Conservation (phyloP, 768 basidiomycete species). For the Kwoniella botswanensis region DNA sequence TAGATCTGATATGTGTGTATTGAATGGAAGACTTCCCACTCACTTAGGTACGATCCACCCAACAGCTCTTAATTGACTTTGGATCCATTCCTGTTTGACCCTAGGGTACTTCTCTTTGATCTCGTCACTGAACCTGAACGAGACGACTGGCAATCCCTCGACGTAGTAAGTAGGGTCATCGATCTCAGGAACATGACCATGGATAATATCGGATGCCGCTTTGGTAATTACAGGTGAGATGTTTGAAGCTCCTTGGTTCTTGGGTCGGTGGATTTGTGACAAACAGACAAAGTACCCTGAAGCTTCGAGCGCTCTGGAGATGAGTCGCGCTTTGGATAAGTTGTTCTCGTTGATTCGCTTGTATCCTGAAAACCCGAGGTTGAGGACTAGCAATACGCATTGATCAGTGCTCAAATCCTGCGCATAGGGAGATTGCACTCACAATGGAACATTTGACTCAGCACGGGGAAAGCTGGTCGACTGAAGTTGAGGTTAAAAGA, state of each 20-base stretch:
- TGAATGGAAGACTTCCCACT: slow-evolving; percentile 11
- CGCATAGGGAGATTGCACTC: not conserved
- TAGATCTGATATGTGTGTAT: not conserved
- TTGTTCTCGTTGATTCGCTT: slow-evolving; percentile 55
- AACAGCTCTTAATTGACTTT: slow-evolving; percentile 63
- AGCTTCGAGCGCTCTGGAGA: slow-evolving; percentile 69
- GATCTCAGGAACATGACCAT: slow-evolving; percentile 57
- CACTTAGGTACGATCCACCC: slow-evolving; percentile 70
- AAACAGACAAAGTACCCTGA: slow-evolving; percentile 61
- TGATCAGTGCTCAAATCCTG: not conserved
- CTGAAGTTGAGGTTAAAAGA: slow-evolving; percentile 67
- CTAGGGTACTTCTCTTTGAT: slow-evolving; percentile 66
- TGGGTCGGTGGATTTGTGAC: slow-evolving; percentile 64
- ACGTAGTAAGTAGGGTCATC: slow-evolving; percentile 62
- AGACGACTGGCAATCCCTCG: slow-evolving; percentile 65
- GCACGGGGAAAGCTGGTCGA: slow-evolving; percentile 65
- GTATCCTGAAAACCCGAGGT: slow-evolving; percentile 67
- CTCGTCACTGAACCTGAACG: slow-evolving; percentile 65
- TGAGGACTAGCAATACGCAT: slow-evolving; percentile 59
- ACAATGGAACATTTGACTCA: slow-evolving; percentile 67
- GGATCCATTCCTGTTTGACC: slow-evolving; percentile 61
- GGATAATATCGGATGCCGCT: slow-evolving; percentile 39
- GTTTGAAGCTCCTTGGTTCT: slow-evolving; percentile 28
- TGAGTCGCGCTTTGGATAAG: slow-evolving; percentile 66
- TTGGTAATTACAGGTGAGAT: slow-evolving; percentile 28